Conservation (phyloP, 2,329 filamentous ascomycete species). For the Plectosphaerella sp. region DNA sequence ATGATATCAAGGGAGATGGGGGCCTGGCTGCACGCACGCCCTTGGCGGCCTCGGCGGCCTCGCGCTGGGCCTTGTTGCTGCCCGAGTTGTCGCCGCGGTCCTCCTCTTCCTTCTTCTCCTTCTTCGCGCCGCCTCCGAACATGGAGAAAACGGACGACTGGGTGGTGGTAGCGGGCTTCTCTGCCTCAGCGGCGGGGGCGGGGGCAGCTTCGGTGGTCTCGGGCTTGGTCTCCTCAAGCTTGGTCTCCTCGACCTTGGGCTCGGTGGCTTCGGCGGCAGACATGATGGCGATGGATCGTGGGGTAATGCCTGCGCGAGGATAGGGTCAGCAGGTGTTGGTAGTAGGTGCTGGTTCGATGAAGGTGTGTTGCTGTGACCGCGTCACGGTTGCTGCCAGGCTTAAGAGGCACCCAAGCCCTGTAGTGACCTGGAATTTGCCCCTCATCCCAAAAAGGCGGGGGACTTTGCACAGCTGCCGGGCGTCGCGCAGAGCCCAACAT, state of each 20-base stretch:
- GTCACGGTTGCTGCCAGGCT: too few relatives aligned
- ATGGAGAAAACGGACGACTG: conserved; percentile 84
- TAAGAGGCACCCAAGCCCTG: too few relatives aligned
- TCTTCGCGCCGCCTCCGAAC: conserved; percentile 97
- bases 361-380: too few relatives aligned
- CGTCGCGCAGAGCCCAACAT: too few relatives aligned
- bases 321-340: too few relatives aligned
- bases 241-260: conserved; percentile 35
- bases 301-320: too few relatives aligned
- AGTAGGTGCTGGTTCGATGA: too few relatives aligned
- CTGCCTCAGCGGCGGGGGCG: conserved; percentile 11
- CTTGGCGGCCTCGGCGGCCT: conserved; percentile 51
- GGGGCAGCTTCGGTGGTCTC: conserved; percentile 13
- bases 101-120: conserved; percentile 80
- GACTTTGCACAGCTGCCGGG: too few relatives aligned
- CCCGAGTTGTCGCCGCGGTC: conserved; percentile 84
- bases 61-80: conserved; percentile 75
- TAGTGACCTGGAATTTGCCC: too few relatives aligned
- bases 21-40: conserved; percentile 34
- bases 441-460: too few relatives aligned
- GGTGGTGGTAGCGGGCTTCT: conserved; percentile 39
- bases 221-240: conserved; percentile 18
- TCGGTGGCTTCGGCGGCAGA: conserved; percentile 46
- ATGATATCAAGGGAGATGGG: neutral
- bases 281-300: conserved; percentile 28